Base-by-base conservation (phyloP, 2,329 filamentous ascomycete genomes). In the Ascochyta rabiei region DNA sequence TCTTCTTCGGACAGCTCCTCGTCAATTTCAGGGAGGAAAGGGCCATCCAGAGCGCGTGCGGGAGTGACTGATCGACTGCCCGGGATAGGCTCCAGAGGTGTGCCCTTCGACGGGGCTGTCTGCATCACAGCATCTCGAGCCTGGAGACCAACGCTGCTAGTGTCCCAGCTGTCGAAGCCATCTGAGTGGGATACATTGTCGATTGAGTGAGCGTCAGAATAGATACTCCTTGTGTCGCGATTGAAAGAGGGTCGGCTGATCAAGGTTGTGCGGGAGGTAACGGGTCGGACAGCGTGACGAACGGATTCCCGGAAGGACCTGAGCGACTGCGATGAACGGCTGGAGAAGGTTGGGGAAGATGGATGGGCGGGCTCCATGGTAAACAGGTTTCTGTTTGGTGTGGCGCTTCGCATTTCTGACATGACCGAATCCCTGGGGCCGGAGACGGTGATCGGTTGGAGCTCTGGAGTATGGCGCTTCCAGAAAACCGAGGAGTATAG, bases 101-200 rank as follows among this genome's bases (percentile, higher is more conserved):
- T 81, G 30, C 76, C 71, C 48, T 78, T 76, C 12, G 79, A 73
- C 28, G 74, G 72, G 9, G 50, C 65, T 67, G 39, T 57, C 46
- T 70, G 64, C 45, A 68, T 43, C 18, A 69, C 13, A 77, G 77
- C 21, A 62, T 87, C 83, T 24, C 85, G 81, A 61, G 81, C 83
- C 60, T 87, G 83, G 2, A 83, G 76, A 62, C 88, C 87, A 2
- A 90, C 86, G 0, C 81, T 79, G 0, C 87, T 89, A 0, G 87
- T 90, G 66, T 91, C 88, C 89, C 89, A 91, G 2, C 83, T 86
- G 64, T 91, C 89, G 64, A 91, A 91, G 1, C 84, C 84, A 57
- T 89, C 86, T 2, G 74, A 70, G 28, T 75, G 76, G 23, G 76
- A 71, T 16, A 69, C 56, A n/a, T 68, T 72, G 37, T 75, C 72